phyloP scores from a whole-genome alignment of 192 early-diverging fungal genomes.

The Spizellomyces punctatus region DNA sequence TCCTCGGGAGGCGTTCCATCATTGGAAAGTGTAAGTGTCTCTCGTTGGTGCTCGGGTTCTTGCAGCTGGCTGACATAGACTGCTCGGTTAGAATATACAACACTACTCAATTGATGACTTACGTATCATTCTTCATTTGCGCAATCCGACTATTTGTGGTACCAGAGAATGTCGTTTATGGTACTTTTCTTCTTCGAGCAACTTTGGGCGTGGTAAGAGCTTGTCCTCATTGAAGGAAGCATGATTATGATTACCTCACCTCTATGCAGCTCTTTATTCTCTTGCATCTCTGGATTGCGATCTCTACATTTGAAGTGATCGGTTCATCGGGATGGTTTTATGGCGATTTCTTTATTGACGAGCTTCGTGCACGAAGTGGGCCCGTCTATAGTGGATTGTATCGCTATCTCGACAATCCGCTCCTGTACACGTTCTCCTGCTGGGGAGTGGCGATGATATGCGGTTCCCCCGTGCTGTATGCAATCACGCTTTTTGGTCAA shows the following conservation, averaged over 20 bases:
- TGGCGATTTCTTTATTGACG: conserved; percentile 94
- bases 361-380: conserved; percentile 34
- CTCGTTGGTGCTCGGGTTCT: neutral
- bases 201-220: conserved; percentile 70
- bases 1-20: conserved; percentile 83
- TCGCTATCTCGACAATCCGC: conserved; percentile 91
- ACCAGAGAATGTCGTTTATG: conserved; percentile 70
- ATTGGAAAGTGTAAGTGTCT: conserved; percentile 82
- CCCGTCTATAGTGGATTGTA: conserved; percentile 89
- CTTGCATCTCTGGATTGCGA: conserved; percentile 90
- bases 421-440: conserved; percentile 92
- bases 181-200: conserved; percentile 76
- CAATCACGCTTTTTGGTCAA: conserved; percentile 82
- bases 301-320: conserved; percentile 88
- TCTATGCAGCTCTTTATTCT: conserved; percentile 66
- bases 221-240: neutral
- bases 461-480: conserved; percentile 59
- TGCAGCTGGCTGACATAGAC: neutral
- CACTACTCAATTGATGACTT: conserved; percentile 87
- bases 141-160: conserved; percentile 78
- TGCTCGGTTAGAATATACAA: conserved; percentile 76
- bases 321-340: conserved; percentile 99
- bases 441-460: conserved; percentile 91
- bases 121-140: conserved; percentile 83
- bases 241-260: neutral